Evolutionary conservation across 2,329 filamentous ascomycete genomes (phyloP).

Genomic region (Laburnicola sp.): DNA sequence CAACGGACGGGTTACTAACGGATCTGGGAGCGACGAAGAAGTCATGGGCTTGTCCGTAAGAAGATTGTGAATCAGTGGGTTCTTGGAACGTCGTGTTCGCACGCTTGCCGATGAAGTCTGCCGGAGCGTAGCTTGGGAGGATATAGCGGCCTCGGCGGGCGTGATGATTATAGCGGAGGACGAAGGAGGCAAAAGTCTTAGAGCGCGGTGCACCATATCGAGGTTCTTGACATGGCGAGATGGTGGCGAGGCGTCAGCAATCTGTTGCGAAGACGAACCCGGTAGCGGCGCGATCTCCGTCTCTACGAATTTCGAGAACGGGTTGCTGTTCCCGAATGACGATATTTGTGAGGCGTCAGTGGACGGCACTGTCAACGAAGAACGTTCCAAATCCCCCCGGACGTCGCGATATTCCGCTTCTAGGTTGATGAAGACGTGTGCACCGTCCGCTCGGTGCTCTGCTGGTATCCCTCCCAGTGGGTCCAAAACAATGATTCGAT

Average conservation of each 20-base stretch:
- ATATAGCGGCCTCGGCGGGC: conserved; percentile 76
- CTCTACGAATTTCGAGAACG: conserved; percentile 50
- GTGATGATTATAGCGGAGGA: conserved; percentile 90
- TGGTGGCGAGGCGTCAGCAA: conserved; percentile 21
- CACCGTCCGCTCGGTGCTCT: conserved; percentile 60
- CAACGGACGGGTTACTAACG: conserved; percentile 31
- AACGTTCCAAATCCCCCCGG: conserved; percentile 59
- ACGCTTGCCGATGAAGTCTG: conserved; percentile 48
- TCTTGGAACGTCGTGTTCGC: conserved; percentile 65
- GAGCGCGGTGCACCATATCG: conserved; percentile 67
- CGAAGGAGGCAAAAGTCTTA: conserved; percentile 77
- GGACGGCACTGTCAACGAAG: conserved; percentile 17
- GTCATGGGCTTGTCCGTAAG: conserved; percentile 92
- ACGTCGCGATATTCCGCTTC: conserved; percentile 83
- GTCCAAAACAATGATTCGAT: conserved; percentile 87
- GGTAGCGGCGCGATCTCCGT: conserved; percentile 24
- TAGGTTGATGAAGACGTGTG: conserved; percentile 88
- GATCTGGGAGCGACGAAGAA: conserved; percentile 82
- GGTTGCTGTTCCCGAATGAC: conserved; percentile 44
- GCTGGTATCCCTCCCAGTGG: conserved; percentile 81
- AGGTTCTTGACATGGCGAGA: conserved; percentile 69
- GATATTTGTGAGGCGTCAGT: conserved; percentile 12
- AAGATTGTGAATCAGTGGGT: conserved; percentile 92
- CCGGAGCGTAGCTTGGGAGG: conserved; percentile 41
- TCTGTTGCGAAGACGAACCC: conserved; percentile 20